Conservation (phyloP, 768 basidiomycete genomes). For the Amanita molliuscula region DNA sequence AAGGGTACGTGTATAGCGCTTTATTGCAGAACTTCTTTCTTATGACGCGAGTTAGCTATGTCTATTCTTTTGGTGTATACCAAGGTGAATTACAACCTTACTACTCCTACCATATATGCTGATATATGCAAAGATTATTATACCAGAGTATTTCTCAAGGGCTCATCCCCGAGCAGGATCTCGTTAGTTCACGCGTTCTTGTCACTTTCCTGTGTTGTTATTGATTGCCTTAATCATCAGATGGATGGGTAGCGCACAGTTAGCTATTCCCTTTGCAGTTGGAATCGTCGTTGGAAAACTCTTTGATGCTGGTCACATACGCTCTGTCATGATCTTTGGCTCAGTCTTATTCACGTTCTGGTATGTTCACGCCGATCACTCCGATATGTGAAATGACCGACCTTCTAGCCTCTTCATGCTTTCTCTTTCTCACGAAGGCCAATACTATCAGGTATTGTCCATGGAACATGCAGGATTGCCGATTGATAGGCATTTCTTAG, state of each 20-base stretch:
- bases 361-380: slow-evolving; percentile 20
- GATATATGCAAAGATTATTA: slow-evolving; percentile 42
- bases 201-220: neutral
- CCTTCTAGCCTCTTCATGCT: slow-evolving; percentile 34
- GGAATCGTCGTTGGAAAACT: slow-evolving; percentile 30
- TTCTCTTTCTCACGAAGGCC: slow-evolving; percentile 27
- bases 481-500: slow-evolving; percentile 14
- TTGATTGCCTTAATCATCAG: slow-evolving; percentile 13
- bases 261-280: slow-evolving; percentile 33
- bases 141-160: slow-evolving; percentile 25
- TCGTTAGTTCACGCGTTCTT: slow-evolving; percentile 17
- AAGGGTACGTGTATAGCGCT: slow-evolving; percentile 24
- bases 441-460: slow-evolving; percentile 32
- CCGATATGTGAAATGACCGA: slow-evolving; percentile 17
- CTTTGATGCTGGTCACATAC: slow-evolving; percentile 42
- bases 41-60: neutral
- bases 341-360: slow-evolving; percentile 15
- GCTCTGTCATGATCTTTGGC: slow-evolving; percentile 16
- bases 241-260: slow-evolving; percentile 41
- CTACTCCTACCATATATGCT: slow-evolving; percentile 18
- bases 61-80: slow-evolving; percentile 15
- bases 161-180: slow-evolving; percentile 33
- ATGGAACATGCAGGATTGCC: slow-evolving; percentile 5
- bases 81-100: slow-evolving; percentile 21
- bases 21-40: neutral